Percentiles rank a stretch among this genome's conserved stretches.
phyloP scores from a whole-genome alignment of 1,284 basidiomycete genomes.

The Fomes fomentarius region DNA sequence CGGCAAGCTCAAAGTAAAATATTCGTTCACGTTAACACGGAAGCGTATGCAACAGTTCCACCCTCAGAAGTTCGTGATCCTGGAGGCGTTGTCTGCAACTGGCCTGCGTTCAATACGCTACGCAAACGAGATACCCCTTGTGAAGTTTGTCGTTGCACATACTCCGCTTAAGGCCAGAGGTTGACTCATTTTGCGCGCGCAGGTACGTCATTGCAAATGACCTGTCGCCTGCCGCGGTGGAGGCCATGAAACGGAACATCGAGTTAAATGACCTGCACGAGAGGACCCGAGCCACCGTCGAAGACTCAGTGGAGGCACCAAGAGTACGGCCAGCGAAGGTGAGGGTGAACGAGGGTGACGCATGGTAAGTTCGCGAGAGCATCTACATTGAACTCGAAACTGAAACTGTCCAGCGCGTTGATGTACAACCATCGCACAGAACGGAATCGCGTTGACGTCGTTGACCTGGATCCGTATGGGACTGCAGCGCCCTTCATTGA shows the following conservation, averaged over 20 bases:
- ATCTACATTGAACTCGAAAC: not conserved
- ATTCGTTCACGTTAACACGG: not conserved
- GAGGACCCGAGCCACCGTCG: slow-evolving; percentile 21
- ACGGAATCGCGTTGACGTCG: slow-evolving; percentile 82
- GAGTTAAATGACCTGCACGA: slow-evolving; percentile 83
- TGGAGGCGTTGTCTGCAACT: slow-evolving; percentile 97
- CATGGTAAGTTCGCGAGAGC: slow-evolving; percentile 72
- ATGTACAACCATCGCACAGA: slow-evolving; percentile 90
- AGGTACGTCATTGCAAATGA: slow-evolving; percentile 96
- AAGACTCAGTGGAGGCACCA: slow-evolving; percentile 25
- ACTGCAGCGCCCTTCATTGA: slow-evolving; percentile 98
- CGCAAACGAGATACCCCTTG: slow-evolving; percentile 94
- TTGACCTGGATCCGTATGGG: slow-evolving; percentile 98
- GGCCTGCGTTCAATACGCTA: slow-evolving; percentile 96
- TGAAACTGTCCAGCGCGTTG: slow-evolving; percentile 57
- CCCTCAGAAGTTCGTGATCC: slow-evolving; percentile 75
- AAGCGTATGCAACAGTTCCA: slow-evolving; percentile 14
- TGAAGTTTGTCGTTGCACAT: slow-evolving; percentile 57
- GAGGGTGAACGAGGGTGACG: slow-evolving; percentile 87
- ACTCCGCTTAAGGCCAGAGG: not conserved
- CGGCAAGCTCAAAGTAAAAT: not conserved
- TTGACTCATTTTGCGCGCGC: slow-evolving; percentile 1
- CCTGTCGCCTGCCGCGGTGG: slow-evolving; percentile 81
- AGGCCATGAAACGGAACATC: slow-evolving; percentile 89
- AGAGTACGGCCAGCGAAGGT: slow-evolving; percentile 56